phyloP scores from a whole-genome alignment of 805 yeast species.

The Wickerhamomyces silvicola region DNA sequence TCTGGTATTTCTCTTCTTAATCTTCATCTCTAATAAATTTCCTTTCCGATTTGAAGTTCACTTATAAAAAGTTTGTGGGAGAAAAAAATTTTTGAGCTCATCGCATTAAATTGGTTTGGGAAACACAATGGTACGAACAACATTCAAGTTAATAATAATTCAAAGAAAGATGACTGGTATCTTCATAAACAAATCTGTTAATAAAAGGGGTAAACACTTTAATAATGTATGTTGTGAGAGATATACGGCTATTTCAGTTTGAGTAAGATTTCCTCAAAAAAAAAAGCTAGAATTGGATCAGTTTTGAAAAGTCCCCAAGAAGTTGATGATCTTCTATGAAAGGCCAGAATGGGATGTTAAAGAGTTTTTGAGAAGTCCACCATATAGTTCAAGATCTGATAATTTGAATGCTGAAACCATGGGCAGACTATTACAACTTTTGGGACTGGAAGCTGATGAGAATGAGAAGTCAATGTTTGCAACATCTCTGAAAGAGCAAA shows the following conservation, averaged over 20 bases:
- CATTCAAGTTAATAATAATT: too few relatives aligned
- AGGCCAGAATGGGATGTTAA: slow-evolving; percentile 19
- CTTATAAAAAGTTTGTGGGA: slow-evolving; percentile 8
- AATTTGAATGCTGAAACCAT: slow-evolving; percentile 7
- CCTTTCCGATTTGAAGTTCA: not conserved
- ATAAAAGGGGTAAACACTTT: too few relatives aligned
- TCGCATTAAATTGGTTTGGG: too few relatives aligned
- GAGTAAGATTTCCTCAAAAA: not conserved
- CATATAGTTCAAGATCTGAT: slow-evolving; percentile 12
- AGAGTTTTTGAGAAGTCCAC: slow-evolving; percentile 18
- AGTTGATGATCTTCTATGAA: slow-evolving; percentile 8
- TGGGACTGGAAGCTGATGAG: slow-evolving; percentile 39
- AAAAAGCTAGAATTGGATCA: slow-evolving; percentile 1
- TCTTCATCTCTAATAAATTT: slow-evolving; percentile 36
- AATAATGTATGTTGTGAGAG: too few relatives aligned
- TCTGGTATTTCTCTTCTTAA: slow-evolving; percentile 74
- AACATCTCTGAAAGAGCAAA: slow-evolving; percentile 37
- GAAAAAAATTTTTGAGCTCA: slow-evolving; percentile 4
- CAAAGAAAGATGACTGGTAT: too few relatives aligned
- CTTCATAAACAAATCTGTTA: too few relatives aligned
- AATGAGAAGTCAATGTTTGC: slow-evolving; percentile 27
- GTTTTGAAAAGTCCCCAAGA: slow-evolving; percentile 6
- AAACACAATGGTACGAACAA: too few relatives aligned
- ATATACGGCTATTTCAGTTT: too few relatives aligned
- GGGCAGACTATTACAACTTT: slow-evolving; percentile 35